Conservation (phyloP, 805 yeast genomes). For the Metschnikowia hibisci region DNA sequence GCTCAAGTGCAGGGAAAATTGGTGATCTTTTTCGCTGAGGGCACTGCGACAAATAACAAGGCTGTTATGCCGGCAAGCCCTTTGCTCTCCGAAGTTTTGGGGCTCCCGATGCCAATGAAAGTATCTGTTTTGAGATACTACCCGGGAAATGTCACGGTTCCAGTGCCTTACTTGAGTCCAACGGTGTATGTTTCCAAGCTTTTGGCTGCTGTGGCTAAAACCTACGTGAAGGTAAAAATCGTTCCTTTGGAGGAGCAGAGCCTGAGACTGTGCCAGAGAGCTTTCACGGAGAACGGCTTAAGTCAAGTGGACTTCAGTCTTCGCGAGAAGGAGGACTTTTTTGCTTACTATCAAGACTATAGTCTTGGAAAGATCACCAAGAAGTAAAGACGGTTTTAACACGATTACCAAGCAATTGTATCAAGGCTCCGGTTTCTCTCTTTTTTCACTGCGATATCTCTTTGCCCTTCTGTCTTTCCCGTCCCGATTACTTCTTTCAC, state of each 20-base stretch:
- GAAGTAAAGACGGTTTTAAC: background rate
- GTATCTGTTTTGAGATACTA: slow-evolving; percentile 35
- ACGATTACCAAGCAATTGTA: background rate
- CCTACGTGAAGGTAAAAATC: slow-evolving; percentile 26
- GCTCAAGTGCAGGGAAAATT: slow-evolving; percentile 33
- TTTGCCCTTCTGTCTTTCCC: slow-evolving; percentile 1
- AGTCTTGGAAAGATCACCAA: slow-evolving; percentile 6
- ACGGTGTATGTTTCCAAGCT: slow-evolving; percentile 22
- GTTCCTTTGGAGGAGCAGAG: slow-evolving; percentile 21
- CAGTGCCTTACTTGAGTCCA: slow-evolving; percentile 28
- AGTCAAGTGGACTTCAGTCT: slow-evolving; percentile 29
- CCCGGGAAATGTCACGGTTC: slow-evolving; percentile 36
- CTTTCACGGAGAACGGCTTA: slow-evolving; percentile 34
- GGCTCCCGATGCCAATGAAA: slow-evolving; percentile 19
- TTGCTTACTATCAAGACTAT: slow-evolving; percentile 13
- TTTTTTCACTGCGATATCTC: slow-evolving; percentile 4
- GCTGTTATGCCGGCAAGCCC: slow-evolving; percentile 58
- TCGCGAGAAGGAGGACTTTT: slow-evolving; percentile 29
- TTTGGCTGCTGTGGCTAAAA: slow-evolving; percentile 21
- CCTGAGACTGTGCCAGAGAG: slow-evolving; percentile 18
- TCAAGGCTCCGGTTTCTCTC: background rate
- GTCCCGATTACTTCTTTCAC: background rate
- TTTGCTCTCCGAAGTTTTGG: background rate
- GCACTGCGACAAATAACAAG: slow-evolving; percentile 82
- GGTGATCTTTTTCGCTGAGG: slow-evolving; percentile 68